These are phyloP conservation scores for Parachaetomium inaequale DNA, from an alignment of 495 filamentous ascomycete genomes.

Conservation along the genomic window DNA sequence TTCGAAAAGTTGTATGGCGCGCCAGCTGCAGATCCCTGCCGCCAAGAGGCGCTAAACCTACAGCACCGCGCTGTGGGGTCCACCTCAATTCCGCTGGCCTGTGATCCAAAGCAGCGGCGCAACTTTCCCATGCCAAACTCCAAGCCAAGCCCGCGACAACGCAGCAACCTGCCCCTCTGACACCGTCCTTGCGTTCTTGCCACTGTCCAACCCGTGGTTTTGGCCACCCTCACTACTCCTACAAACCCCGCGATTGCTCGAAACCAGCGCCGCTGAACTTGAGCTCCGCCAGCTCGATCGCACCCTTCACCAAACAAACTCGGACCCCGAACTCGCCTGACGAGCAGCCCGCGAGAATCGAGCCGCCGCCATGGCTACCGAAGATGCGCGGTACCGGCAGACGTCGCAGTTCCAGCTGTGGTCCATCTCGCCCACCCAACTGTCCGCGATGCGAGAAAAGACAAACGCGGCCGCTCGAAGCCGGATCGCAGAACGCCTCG, in stretches of 20 bases:
- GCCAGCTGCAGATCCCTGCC: not conserved
- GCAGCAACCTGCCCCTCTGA: too few relatives aligned
- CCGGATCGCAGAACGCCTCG: slow-evolving; percentile 55
- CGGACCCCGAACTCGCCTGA: not conserved
- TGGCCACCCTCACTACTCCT: too few relatives aligned
- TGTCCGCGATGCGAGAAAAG: slow-evolving; percentile 63
- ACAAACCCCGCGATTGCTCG: too few relatives aligned
- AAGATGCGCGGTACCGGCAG: slow-evolving; percentile 87
- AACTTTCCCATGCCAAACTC: too few relatives aligned
- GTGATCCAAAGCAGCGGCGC: too few relatives aligned
- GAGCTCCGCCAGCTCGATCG: not conserved
- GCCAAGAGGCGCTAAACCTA: slow-evolving; percentile 6
- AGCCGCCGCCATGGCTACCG: slow-evolving; percentile 46
- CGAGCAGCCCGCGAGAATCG: not conserved
- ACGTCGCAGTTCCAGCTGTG: slow-evolving; percentile 88
- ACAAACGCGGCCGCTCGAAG: slow-evolving; percentile 73
- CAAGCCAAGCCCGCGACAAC: too few relatives aligned
- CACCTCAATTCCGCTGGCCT: not conserved
- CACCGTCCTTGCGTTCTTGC: too few relatives aligned
- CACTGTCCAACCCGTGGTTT: too few relatives aligned
- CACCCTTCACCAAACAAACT: not conserved
- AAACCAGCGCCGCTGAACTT: not conserved
- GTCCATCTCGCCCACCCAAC: slow-evolving; percentile 78
- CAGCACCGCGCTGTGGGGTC: not conserved
- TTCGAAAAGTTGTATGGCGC: too few relatives aligned